phyloP scores from a whole-genome alignment of 495 filamentous ascomycete genomes.

The Peziza echinospora region DNA sequence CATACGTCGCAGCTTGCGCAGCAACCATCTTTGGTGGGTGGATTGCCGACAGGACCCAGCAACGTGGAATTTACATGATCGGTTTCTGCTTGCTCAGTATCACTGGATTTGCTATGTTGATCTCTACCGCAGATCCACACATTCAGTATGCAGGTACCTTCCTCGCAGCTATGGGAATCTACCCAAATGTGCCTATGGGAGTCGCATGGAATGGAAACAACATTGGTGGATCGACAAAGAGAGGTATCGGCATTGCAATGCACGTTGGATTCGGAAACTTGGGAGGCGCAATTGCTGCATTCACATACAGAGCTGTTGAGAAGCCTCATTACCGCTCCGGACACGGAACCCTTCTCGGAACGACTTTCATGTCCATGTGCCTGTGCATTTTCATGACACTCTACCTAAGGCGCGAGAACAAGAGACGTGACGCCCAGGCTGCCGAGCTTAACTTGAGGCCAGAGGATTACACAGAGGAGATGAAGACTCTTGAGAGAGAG shows the following conservation, averaged over 20 bases:
- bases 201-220: conserved; percentile 72
- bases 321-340: conserved; percentile 40
- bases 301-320: conserved; percentile 39
- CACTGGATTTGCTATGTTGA: conserved; percentile 46
- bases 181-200: conserved; percentile 51
- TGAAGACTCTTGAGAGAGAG: conserved; percentile 25
- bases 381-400: conserved; percentile 33
- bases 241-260: conserved; percentile 59
- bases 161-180: conserved; percentile 45
- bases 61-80: conserved; percentile 27
- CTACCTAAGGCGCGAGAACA: conserved; percentile 40
- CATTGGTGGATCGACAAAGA: conserved; percentile 59
- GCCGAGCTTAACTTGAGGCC: conserved; percentile 22
- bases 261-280: conserved; percentile 63
- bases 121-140: conserved; percentile 31
- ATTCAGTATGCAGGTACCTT: conserved; percentile 59
- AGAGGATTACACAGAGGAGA: conserved; percentile 28
- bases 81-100: conserved; percentile 25
- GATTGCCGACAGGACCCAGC: conserved; percentile 22
- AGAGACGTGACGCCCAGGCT: conserved; percentile 24
- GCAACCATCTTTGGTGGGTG: conserved; percentile 23
- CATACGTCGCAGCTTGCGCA: conserved; percentile 28
- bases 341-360: conserved; percentile 30
- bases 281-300: conserved; percentile 48
- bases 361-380: conserved; percentile 26